These are phyloP conservation scores for Paecilomyces sp. DNA, from an alignment of 2,329 filamentous ascomycete species.

Conservation along the genomic window DNA sequence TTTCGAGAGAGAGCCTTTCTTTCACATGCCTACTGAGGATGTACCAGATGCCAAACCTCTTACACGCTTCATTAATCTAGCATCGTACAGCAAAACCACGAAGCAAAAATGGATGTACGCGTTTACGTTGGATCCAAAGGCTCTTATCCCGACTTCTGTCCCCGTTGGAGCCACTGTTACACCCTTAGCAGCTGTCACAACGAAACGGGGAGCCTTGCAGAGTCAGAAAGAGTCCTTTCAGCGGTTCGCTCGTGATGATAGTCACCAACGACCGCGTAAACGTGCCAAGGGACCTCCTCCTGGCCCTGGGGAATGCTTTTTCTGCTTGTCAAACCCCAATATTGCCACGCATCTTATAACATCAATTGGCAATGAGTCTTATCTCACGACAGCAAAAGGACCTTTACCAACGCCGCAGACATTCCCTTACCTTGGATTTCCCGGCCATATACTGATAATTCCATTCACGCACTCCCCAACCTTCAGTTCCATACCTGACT, in stretches of 20 bases:
- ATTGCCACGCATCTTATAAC: constrained; percentile 82
- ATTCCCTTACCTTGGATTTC: constrained; percentile 67
- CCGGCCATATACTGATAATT: constrained; percentile 84
- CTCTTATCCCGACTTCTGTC: constrained; percentile 53
- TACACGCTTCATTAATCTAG: constrained; percentile 87
- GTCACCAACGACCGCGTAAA: constrained; percentile 30
- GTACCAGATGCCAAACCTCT: constrained; percentile 52
- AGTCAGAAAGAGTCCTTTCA: constrained; percentile 28
- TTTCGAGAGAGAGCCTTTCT: constrained; percentile 90
- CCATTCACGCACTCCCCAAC: constrained; percentile 77
- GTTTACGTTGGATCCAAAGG: constrained; percentile 61
- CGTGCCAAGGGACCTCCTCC: constrained; percentile 43
- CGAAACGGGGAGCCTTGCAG: constrained; percentile 51
- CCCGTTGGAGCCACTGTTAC: constrained; percentile 68
- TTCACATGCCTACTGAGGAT: constrained; percentile 54
- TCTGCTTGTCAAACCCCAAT: constrained; percentile 84
- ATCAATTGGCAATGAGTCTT: constrained; percentile 79
- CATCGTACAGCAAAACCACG: constrained; percentile 63
- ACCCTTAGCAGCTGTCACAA: constrained; percentile 48
- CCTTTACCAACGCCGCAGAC: constrained; percentile 67
- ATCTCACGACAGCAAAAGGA: constrained; percentile 87
- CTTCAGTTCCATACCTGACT: constrained; percentile 57
- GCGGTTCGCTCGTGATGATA: constrained; percentile 32
- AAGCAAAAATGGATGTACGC: constrained; percentile 62
- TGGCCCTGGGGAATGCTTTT: constrained; percentile 79